Percentiles rank a stretch among this genome's conserved stretches.
These are phyloP conservation scores for Yamadazyma nakazawae DNA, from an alignment of 805 yeast species.

Conservation along the genomic window DNA sequence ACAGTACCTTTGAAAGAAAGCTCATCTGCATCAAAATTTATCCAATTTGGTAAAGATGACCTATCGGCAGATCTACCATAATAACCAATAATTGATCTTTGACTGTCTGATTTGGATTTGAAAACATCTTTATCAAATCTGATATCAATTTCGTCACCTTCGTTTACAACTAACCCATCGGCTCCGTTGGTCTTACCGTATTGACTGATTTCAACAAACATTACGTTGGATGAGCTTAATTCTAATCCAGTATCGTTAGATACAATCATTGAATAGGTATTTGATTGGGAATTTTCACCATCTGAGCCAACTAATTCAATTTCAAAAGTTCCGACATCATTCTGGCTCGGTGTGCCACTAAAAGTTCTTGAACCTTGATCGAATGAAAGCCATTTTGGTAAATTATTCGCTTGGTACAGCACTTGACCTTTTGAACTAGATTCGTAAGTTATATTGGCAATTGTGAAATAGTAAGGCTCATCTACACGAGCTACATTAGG, in stretches of 20 bases:
- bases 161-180: conserved; percentile 68
- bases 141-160: conserved; percentile 65
- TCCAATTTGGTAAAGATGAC: conserved; percentile 91
- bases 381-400: conserved; percentile 80
- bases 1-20: conserved; percentile 82
- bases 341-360: conserved; percentile 59
- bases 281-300: conserved; percentile 46
- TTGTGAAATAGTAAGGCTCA: conserved; percentile 56
- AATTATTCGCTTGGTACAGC: conserved; percentile 50
- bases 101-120: conserved; percentile 38
- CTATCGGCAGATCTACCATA: conserved; percentile 80
- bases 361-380: conserved; percentile 60
- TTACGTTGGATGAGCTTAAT: conserved; percentile 39
- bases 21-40: conserved; percentile 58
- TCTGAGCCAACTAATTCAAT: conserved; percentile 67
- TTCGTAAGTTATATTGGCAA: conserved; percentile 67
- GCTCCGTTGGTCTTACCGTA: conserved; percentile 77
- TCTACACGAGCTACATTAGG: conserved; percentile 84
- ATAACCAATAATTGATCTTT: conserved; percentile 55
- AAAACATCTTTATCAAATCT: conserved; percentile 61
- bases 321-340: conserved; percentile 40
- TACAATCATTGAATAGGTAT: conserved; percentile 57
- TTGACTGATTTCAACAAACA: conserved; percentile 51
- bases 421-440: conserved; percentile 41
- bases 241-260: conserved; percentile 55